A percentile compares a stretch with the other conserved stretches of the same genome.
These are phyloP conservation scores for Hymenoscyphus fraxineus DNA, from an alignment of 2,329 filamentous ascomycete genomes.

Conservation along the genomic window DNA sequence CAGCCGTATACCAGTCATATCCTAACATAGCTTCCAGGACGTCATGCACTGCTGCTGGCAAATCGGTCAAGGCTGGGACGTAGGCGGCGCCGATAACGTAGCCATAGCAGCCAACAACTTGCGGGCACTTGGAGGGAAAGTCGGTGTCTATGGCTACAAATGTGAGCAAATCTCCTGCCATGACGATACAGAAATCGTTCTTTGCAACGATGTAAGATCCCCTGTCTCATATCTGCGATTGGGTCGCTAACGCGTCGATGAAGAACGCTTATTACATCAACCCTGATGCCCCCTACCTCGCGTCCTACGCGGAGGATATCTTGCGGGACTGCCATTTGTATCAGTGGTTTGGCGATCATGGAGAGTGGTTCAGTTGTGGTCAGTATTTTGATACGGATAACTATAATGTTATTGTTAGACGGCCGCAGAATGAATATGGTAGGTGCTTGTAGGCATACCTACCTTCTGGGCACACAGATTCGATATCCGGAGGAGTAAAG, in stretches of 20 bases:
- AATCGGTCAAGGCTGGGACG: background rate
- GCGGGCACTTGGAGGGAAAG: background rate
- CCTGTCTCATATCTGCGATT: background rate
- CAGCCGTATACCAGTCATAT: background rate
- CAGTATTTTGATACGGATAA: background rate
- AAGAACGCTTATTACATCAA: background rate
- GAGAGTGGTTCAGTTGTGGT: background rate
- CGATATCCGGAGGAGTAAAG: too few relatives aligned
- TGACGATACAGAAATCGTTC: background rate
- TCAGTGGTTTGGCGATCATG: background rate
- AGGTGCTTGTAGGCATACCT: background rate
- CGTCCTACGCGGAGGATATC: background rate
- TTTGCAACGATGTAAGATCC: background rate
- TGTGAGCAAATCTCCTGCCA: background rate
- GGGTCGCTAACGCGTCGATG: background rate
- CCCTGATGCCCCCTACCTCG: background rate
- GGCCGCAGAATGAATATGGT: background rate
- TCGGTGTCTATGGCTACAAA: background rate
- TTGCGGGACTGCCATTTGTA: background rate
- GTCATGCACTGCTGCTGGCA: background rate
- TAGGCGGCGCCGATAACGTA: background rate
- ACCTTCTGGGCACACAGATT: too few relatives aligned
- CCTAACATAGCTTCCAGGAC: background rate
- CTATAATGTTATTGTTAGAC: background rate
- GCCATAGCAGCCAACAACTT: background rate